These are phyloP conservation scores for Penicillium samsonianum DNA, from an alignment of 495 filamentous ascomycete genomes.

Conservation along the genomic window DNA sequence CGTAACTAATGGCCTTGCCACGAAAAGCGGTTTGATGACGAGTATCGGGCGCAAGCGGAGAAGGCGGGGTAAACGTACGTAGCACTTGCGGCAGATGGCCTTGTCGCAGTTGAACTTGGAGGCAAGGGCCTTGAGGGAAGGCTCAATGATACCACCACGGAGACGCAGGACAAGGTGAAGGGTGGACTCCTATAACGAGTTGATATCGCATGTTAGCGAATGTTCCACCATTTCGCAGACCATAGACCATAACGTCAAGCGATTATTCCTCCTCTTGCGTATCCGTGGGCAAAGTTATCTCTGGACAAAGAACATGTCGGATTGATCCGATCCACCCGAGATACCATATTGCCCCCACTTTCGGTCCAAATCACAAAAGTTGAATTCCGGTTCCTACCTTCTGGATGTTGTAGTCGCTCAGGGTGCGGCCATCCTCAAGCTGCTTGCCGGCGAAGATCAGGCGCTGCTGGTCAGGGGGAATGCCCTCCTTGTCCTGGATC, in stretches of 20 bases:
- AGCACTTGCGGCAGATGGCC: slow-evolving; percentile 99
- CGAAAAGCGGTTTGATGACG: not conserved
- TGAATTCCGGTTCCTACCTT: slow-evolving; percentile 64
- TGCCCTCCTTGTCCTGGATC: slow-evolving; percentile 99
- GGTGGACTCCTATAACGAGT: slow-evolving; percentile 78
- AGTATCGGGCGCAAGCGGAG: not conserved
- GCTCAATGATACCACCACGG: slow-evolving; percentile 99
- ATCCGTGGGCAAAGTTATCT: not conserved
- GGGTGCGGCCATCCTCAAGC: slow-evolving; percentile 97
- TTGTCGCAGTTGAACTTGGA: slow-evolving; percentile 99
- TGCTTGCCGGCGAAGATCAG: slow-evolving; percentile 99
- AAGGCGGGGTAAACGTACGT: slow-evolving; percentile 60
- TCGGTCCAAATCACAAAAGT: slow-evolving; percentile 15
- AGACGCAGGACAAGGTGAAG: slow-evolving; percentile 99
- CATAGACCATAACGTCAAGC: slow-evolving; percentile 4
- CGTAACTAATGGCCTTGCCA: slow-evolving; percentile 6
- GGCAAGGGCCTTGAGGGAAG: slow-evolving; percentile 95
- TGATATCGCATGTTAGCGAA: slow-evolving; percentile 30
- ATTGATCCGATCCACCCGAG: slow-evolving; percentile 4
- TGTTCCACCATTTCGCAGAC: slow-evolving; percentile 11
- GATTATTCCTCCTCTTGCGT: slow-evolving; percentile 16
- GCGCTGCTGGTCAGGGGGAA: slow-evolving; percentile 98
- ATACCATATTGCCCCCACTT: slow-evolving; percentile 11
- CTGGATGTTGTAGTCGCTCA: slow-evolving; percentile 99
- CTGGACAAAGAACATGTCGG: not conserved